phyloP scores from a whole-genome alignment of 805 yeast genomes.

The Candida incommunis region DNA sequence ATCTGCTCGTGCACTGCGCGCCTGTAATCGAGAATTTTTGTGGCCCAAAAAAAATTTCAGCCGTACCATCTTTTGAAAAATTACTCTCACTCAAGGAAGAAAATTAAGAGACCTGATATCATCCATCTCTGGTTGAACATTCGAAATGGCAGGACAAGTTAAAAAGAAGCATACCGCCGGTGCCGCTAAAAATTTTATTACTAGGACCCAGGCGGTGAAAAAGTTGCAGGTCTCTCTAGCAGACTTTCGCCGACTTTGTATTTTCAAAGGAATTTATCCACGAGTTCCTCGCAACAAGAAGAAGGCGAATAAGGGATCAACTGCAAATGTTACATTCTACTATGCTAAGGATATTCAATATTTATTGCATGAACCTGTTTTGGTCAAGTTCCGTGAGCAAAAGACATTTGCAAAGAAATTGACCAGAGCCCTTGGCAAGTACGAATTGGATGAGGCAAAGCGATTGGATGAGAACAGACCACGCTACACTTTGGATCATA shows the following conservation, averaged over 20 bases:
- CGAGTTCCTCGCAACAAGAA: slow-evolving; percentile 71
- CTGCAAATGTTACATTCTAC: slow-evolving; percentile 90
- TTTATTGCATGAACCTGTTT: slow-evolving; percentile 85
- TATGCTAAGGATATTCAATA: slow-evolving; percentile 90
- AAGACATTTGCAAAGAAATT: slow-evolving; percentile 87
- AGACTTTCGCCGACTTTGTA: slow-evolving; percentile 87
- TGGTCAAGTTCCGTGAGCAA: slow-evolving; percentile 85
- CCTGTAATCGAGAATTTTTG: too few species aligned
- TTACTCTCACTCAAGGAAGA: background rate
- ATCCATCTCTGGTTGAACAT: background rate
- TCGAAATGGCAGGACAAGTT: slow-evolving; percentile 28
- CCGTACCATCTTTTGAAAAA: background rate
- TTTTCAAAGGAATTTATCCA: slow-evolving; percentile 95
- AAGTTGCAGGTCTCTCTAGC: slow-evolving; percentile 87
- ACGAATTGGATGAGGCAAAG: slow-evolving; percentile 82
- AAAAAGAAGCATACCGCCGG: slow-evolving; percentile 76
- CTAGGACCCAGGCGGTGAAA: slow-evolving; percentile 88
- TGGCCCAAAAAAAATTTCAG: background rate
- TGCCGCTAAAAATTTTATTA: slow-evolving; percentile 82
- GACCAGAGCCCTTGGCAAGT: slow-evolving; percentile 79
- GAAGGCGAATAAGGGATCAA: slow-evolving; percentile 94
- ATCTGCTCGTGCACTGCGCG: too few species aligned
- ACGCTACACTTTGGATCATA: slow-evolving; percentile 72
- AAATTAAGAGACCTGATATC: background rate
- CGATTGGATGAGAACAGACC: slow-evolving; percentile 71